phyloP scores from a whole-genome alignment of 1,284 basidiomycete species.

The Ganoderma lucidum region DNA sequence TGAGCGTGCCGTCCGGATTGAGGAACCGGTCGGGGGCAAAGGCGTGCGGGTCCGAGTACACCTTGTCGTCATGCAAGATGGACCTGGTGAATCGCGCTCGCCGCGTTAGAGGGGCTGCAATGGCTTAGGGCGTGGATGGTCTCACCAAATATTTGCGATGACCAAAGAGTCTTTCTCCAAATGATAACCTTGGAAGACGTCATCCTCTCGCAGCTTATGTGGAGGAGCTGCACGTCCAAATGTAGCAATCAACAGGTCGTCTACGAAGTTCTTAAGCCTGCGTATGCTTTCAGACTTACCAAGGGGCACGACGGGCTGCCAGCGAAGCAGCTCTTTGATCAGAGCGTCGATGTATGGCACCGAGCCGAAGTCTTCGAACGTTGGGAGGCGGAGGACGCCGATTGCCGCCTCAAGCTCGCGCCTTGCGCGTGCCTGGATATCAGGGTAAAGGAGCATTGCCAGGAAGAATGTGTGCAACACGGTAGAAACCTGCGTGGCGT shows the following conservation, averaged over 20 bases:
- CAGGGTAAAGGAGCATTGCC: conserved; percentile 42
- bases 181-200: conserved; percentile 22
- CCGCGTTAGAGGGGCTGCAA: background rate
- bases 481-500: conserved; percentile 17
- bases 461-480: conserved; percentile 37
- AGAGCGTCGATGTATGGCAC: conserved; percentile 42
- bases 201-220: conserved; percentile 18
- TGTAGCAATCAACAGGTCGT: background rate
- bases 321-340: conserved; percentile 44
- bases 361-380: conserved; percentile 37
- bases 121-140: background rate
- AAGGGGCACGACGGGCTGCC: conserved; percentile 34
- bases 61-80: conserved; percentile 34
- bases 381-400: conserved; percentile 39
- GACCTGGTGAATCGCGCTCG: conserved; percentile 18
- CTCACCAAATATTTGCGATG: conserved; percentile 27
- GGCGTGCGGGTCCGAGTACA: conserved; percentile 30
- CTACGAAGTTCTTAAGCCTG: background rate
- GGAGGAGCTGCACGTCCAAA: conserved; percentile 13
- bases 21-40: conserved; percentile 40
- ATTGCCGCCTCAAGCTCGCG: conserved; percentile 41
- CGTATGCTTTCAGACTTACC: background rate
- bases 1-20: conserved; percentile 18
- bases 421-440: conserved; percentile 39
- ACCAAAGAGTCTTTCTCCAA: conserved; percentile 25